Percentiles rank a stretch among this genome's conserved stretches.
These are phyloP conservation scores for Apophysomyces trapeziformis DNA, from an alignment of 371 early-diverging fungal genomes.

Conservation along the genomic window DNA sequence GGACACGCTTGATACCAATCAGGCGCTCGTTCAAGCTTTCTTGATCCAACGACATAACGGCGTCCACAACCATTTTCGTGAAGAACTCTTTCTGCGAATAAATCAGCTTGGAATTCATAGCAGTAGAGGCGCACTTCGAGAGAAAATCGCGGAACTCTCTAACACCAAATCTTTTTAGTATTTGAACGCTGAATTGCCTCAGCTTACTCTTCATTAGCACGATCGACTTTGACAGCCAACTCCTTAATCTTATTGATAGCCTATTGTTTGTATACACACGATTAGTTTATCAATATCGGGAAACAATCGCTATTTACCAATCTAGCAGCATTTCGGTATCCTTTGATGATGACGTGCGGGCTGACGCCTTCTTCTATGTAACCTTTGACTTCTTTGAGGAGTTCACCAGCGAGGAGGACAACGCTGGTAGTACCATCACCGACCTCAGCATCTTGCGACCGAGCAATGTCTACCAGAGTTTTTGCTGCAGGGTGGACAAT, in stretches of 20 bases:
- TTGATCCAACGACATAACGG: conserved; percentile 93
- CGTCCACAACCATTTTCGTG: conserved; percentile 99
- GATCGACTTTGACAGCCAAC: conserved; percentile 79
- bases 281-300: not conserved
- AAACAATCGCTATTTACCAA: conserved; percentile 46
- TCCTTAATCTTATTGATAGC: conserved; percentile 89
- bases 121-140: conserved; percentile 96
- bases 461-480: conserved; percentile 97
- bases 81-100: conserved; percentile 98
- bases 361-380: conserved; percentile 96
- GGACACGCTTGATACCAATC: conserved; percentile 98
- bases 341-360: conserved; percentile 95
- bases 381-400: conserved; percentile 93
- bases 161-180: conserved; percentile 8
- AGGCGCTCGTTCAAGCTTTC: conserved; percentile 90
- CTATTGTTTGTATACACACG: conserved; percentile 26
- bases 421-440: conserved; percentile 99
- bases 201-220: conserved; percentile 74
- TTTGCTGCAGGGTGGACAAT: conserved; percentile 99
- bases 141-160: conserved; percentile 91
- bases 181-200: not conserved
- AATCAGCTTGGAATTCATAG: conserved; percentile 99
- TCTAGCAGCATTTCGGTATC: conserved; percentile 88
- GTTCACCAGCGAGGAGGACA: conserved; percentile 96
- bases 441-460: conserved; percentile 99